Conservation (phyloP, 495 filamentous ascomycete species). For the Penicillium taxi region DNA sequence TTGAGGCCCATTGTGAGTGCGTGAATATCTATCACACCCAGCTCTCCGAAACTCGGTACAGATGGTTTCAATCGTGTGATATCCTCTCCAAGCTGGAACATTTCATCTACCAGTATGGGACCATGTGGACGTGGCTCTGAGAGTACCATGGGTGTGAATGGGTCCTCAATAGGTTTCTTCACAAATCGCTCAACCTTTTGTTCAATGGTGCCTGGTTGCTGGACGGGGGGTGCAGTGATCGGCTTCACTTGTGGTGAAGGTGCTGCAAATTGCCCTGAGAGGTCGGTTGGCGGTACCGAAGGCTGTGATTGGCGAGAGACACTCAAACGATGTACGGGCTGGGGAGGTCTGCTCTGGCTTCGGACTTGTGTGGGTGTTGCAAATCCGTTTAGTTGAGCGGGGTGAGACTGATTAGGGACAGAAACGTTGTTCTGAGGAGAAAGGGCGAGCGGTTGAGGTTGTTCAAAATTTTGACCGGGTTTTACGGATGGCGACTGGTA, state of each 20-base stretch:
- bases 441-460: slow-evolving; percentile 26
- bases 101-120: slow-evolving; percentile 53
- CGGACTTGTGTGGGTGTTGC: slow-evolving; percentile 35
- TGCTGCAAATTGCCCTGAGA: slow-evolving; percentile 22
- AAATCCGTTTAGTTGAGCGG: slow-evolving; percentile 34
- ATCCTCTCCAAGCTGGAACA: slow-evolving; percentile 54
- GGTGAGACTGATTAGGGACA: slow-evolving; percentile 26
- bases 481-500: slow-evolving; percentile 35
- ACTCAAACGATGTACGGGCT: slow-evolving; percentile 31
- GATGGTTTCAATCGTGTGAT: slow-evolving; percentile 58
- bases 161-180: slow-evolving; percentile 36
- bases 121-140: slow-evolving; percentile 52
- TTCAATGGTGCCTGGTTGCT: slow-evolving; percentile 35
- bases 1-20: slow-evolving; percentile 90
- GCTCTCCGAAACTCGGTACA: slow-evolving; percentile 64
- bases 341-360: slow-evolving; percentile 30
- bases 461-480: slow-evolving; percentile 25
- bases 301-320: slow-evolving; percentile 34
- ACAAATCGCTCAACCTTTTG: slow-evolving; percentile 42
- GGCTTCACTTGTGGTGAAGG: slow-evolving; percentile 33
- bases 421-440: slow-evolving; percentile 31
- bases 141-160: slow-evolving; percentile 51
- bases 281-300: slow-evolving; percentile 26
- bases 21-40: slow-evolving; percentile 83
- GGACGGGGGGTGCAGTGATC: slow-evolving; percentile 31